phyloP scores from a whole-genome alignment of 805 yeast genomes.

The Cyberlindnera mrakii region DNA sequence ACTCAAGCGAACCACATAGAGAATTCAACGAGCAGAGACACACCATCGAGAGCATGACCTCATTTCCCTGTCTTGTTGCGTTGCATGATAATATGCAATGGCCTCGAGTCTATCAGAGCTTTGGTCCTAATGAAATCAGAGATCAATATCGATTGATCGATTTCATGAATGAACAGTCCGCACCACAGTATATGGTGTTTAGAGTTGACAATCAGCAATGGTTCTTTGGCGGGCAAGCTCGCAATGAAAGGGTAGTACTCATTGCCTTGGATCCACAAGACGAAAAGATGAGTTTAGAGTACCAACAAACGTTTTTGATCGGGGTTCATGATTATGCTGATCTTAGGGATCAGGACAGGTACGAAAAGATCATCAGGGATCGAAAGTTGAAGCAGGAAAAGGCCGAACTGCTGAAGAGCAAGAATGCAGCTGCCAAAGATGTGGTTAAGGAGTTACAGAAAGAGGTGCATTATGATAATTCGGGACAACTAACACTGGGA shows the following conservation, averaged over 20 bases:
- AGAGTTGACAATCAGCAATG: constrained; percentile 18
- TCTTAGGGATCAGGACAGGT: constrained; percentile 35
- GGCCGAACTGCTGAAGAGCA: constrained; percentile 38
- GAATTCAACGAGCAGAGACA: constrained; percentile 40
- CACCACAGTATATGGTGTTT: constrained; percentile 49
- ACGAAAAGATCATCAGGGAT: constrained; percentile 29
- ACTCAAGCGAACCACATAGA: constrained; percentile 27
- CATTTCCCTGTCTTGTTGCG: constrained; percentile 56
- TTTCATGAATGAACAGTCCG: constrained; percentile 40
- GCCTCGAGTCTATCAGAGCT: constrained; percentile 50
- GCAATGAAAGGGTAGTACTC: constrained; percentile 6
- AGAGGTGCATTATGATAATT: constrained; percentile 41
- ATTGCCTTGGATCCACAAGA: constrained; percentile 12
- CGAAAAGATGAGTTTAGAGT: constrained; percentile 20
- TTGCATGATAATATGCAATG: constrained; percentile 51
- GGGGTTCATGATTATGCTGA: constrained; percentile 34
- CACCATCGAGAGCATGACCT: constrained; percentile 45
- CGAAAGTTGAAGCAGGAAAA: constrained; percentile 36
- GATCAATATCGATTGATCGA: constrained; percentile 38
- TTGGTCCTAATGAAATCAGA: constrained; percentile 60
- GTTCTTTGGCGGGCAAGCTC: constrained; percentile 8
- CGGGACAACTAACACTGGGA: constrained; percentile 37
- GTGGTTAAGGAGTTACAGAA: constrained; percentile 43
- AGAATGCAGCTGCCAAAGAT: constrained; percentile 30
- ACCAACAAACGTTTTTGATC: constrained; percentile 17